Evolutionary conservation across 2,329 filamentous ascomycete genomes (phyloP).

Genomic region (Sphaerostilbella broomeana): DNA sequence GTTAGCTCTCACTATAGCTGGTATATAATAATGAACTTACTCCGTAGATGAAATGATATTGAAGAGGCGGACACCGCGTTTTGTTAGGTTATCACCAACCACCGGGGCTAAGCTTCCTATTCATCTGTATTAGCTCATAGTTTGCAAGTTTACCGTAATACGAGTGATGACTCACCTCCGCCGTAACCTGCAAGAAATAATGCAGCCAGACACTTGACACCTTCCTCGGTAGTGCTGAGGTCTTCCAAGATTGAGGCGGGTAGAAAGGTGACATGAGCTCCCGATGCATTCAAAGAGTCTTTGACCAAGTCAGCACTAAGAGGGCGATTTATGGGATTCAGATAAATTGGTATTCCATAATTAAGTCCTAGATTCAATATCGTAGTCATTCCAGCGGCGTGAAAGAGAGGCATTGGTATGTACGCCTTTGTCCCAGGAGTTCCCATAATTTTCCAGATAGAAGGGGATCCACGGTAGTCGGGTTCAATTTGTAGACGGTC

Average conservation of each 20-base stretch:
- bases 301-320: slow-evolving; percentile 28
- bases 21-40: slow-evolving; percentile 20
- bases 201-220: slow-evolving; percentile 25
- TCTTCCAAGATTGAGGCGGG: slow-evolving; percentile 39
- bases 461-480: slow-evolving; percentile 18
- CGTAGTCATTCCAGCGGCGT: slow-evolving; percentile 29
- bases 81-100: slow-evolving; percentile 32
- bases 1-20: background rate
- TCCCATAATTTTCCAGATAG: slow-evolving; percentile 10
- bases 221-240: slow-evolving; percentile 29
- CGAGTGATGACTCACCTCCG: slow-evolving; percentile 27
- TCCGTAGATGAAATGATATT: slow-evolving; percentile 39
- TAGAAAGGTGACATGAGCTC: slow-evolving; percentile 24
- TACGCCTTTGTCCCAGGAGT: slow-evolving; percentile 4
- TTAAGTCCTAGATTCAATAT: slow-evolving; percentile 24
- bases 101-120: slow-evolving; percentile 32
- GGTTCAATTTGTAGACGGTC: slow-evolving; percentile 26
- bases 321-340: slow-evolving; percentile 28
- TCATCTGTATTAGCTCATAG: background rate
- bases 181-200: slow-evolving; percentile 30
- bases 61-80: slow-evolving; percentile 27
- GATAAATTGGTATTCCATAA: slow-evolving; percentile 19
- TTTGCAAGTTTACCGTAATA: background rate
- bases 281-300: slow-evolving; percentile 24
- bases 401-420: slow-evolving; percentile 32